These are phyloP conservation scores for Inonotus hispidus DNA, from an alignment of 1,284 basidiomycete genomes.

Conservation along the genomic window DNA sequence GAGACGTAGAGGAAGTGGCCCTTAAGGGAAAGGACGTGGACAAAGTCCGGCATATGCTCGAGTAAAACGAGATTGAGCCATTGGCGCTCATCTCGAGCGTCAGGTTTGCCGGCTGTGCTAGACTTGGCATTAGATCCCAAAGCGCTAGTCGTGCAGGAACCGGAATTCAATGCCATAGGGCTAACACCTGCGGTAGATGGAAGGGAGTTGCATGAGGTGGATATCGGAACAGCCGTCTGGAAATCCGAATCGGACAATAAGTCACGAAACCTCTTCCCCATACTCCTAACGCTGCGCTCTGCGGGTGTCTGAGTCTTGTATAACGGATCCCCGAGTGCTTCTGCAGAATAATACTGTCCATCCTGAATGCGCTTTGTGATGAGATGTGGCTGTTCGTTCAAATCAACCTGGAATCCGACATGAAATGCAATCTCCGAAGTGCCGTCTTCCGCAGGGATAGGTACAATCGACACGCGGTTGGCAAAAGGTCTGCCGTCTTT, in stretches of 20 bases:
- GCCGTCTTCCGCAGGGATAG: constrained; percentile 62
- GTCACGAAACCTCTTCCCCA: constrained; percentile 38
- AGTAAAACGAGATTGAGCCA: constrained; percentile 64
- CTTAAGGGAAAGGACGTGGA: constrained; percentile 89
- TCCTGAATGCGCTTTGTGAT: constrained; percentile 75
- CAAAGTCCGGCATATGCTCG: constrained; percentile 69
- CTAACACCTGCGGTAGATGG: neutral
- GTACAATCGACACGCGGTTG: constrained; percentile 84
- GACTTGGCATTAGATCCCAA: neutral
- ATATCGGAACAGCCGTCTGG: constrained; percentile 32
- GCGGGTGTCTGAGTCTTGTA: constrained; percentile 5
- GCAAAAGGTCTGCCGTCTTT: constrained; percentile 84
- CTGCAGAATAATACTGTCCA: constrained; percentile 58
- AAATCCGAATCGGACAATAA: constrained; percentile 37
- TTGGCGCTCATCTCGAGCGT: constrained; percentile 33
- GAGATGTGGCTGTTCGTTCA: constrained; percentile 80
- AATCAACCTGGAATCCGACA: constrained; percentile 90
- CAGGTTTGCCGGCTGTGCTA: constrained; percentile 25
- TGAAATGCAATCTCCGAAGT: constrained; percentile 70
- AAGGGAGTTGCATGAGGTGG: constrained; percentile 23
- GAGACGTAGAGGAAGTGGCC: constrained; percentile 92
- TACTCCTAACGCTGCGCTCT: constrained; percentile 27
- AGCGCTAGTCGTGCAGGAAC: constrained; percentile 23
- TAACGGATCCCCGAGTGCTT: constrained; percentile 34
- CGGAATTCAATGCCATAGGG: constrained; percentile 21